A percentile compares a stretch with the other conserved stretches of the same genome.
Evolutionary conservation across 352 stramenopile species (phyloP).

Genomic region (Pythium aphanidermatum): DNA sequence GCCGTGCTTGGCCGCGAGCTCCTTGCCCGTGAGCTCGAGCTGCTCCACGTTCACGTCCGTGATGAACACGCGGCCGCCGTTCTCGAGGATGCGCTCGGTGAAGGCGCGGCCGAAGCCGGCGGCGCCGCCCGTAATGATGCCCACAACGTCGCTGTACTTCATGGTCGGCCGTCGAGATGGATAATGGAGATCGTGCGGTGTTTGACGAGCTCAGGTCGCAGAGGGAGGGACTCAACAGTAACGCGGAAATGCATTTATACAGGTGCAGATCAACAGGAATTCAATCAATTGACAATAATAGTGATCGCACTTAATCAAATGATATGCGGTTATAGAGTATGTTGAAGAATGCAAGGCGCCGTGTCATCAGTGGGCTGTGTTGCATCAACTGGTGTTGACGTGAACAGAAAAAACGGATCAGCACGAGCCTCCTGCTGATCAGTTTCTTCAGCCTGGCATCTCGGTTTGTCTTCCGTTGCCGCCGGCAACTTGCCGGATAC

Average conservation of each 20-base stretch:
- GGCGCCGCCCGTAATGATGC: conserved; percentile 66
- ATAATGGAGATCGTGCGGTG: background rate
- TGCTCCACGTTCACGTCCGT: conserved; percentile 66
- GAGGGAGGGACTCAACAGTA: too few species aligned
- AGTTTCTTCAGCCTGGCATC: too few species aligned
- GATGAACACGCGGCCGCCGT: conserved; percentile 58
- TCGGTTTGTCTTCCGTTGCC: too few species aligned
- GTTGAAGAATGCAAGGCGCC: too few species aligned
- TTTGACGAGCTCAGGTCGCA: background rate
- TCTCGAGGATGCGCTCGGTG: conserved; percentile 41
- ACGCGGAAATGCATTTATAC: background rate
- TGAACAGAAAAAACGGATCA: too few species aligned
- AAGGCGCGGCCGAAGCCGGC: conserved; percentile 65
- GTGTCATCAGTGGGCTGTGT: too few species aligned
- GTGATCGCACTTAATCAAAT: too few species aligned
- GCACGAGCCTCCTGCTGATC: too few species aligned
- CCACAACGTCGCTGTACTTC: conserved; percentile 52
- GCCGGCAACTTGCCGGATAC: too few species aligned
- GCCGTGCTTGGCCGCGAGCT: conserved; percentile 45
- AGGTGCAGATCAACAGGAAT: conserved; percentile 3
- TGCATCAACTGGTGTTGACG: conserved; percentile 6
- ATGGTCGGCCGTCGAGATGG: conserved; percentile 24
- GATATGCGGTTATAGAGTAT: background rate
- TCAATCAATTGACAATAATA: too few species aligned
- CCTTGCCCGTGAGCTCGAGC: conserved; percentile 51